A percentile compares a stretch with the other conserved stretches of the same genome.
Evolutionary conservation across 2,329 filamentous ascomycete species (phyloP).

Genomic region (Exserohilum rostratum): DNA sequence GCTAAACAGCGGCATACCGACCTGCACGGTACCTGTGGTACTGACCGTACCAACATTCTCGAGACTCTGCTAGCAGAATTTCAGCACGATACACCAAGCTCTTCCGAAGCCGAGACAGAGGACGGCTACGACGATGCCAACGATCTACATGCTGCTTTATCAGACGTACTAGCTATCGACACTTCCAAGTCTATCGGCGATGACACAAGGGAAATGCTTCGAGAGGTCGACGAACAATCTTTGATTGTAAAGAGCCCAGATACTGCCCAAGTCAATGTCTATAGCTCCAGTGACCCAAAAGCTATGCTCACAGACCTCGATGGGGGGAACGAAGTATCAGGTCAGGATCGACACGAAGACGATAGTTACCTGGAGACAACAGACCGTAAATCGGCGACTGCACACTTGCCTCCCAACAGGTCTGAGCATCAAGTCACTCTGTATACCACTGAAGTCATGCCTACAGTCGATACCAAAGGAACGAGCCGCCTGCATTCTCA

Average conservation of each 20-base stretch:
- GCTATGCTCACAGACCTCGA: conserved; percentile 1
- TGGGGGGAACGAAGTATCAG: background rate
- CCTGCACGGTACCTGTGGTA: too few species aligned
- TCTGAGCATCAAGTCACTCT: background rate
- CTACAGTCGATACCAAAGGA: background rate
- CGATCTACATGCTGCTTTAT: background rate
- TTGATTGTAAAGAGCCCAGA: background rate
- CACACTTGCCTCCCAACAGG: background rate
- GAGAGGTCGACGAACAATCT: conserved; percentile 3
- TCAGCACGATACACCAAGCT: background rate
- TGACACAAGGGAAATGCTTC: conserved; percentile 10
- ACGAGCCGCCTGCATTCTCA: background rate
- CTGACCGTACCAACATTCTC: too few species aligned
- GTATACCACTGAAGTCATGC: background rate
- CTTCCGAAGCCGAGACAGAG: too few species aligned
- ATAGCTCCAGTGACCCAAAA: background rate
- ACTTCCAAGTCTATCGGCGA: background rate
- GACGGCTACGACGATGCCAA: background rate
- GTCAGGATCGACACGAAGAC: background rate
- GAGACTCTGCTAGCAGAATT: too few species aligned
- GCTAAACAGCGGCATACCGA: background rate
- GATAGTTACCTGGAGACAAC: conserved; percentile 6
- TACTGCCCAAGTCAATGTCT: background rate
- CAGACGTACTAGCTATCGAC: too few species aligned
- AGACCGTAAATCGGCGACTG: background rate